A percentile compares a stretch with the other conserved stretches of the same genome.
phyloP scores from a whole-genome alignment of 2,329 filamentous ascomycete genomes.

The Cytospora paraplurivora region DNA sequence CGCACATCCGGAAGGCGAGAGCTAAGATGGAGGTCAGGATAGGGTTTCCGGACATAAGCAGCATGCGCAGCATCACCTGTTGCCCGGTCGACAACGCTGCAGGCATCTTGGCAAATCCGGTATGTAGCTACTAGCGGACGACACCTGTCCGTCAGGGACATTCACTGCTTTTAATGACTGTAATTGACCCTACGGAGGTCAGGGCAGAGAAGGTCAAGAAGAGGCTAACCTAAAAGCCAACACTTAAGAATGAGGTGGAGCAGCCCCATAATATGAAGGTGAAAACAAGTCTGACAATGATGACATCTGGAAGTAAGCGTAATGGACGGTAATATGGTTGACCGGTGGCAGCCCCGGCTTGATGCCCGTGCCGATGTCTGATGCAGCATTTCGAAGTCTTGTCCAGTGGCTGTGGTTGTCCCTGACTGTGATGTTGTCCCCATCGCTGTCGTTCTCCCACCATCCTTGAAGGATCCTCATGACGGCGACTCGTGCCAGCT shows the following conservation, averaged over 20 bases:
- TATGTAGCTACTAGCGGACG: neutral
- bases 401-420: constrained; percentile 3
- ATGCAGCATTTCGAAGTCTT: constrained; percentile 5
- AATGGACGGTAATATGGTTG: constrained; percentile 67
- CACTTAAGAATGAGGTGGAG: constrained; percentile 52
- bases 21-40: constrained; percentile 67
- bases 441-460: constrained; percentile 4
- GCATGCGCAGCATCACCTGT: constrained; percentile 63
- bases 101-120: neutral
- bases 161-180: constrained; percentile 56
- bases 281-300: constrained; percentile 54
- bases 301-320: constrained; percentile 68
- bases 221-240: constrained; percentile 65
- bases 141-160: neutral
- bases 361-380: constrained; percentile 5
- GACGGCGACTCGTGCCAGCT: neutral
- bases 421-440: neutral
- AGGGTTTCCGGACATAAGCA: constrained; percentile 65
- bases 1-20: constrained; percentile 59
- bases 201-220: constrained; percentile 68
- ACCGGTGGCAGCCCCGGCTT: constrained; percentile 42
- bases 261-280: constrained; percentile 63
- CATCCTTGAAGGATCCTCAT: constrained; percentile 1
- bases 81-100: constrained; percentile 62
- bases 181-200: constrained; percentile 66